Percentiles rank a stretch among this genome's conserved stretches.
Evolutionary conservation across 148 eudicot species (phyloP).

Genomic region (Rhododendron mucronatum): DNA sequence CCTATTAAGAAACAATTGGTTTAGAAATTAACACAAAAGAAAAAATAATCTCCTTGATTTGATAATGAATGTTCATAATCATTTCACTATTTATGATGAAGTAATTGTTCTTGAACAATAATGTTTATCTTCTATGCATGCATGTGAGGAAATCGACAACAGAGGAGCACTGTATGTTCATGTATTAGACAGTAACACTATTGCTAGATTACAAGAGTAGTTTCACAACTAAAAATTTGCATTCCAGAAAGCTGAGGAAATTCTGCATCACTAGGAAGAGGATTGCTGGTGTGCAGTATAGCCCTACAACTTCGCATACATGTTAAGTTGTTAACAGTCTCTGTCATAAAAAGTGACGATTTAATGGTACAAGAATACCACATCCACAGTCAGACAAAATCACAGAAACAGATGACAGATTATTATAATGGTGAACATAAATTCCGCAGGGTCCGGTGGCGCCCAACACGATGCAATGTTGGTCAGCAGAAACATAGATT

Average conservation of each 20-base stretch:
- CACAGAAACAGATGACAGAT: neutral
- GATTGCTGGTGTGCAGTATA: neutral
- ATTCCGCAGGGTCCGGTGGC: neutral
- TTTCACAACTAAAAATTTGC: neutral
- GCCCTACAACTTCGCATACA: neutral
- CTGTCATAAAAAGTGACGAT: neutral
- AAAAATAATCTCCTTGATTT: neutral
- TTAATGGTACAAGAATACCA: neutral
- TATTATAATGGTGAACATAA: neutral
- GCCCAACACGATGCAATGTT: neutral
- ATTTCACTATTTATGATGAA: neutral
- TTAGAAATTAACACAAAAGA: neutral
- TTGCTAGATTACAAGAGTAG: neutral
- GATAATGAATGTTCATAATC: neutral
- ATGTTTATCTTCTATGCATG: neutral
- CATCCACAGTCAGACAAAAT: neutral
- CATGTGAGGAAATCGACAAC: neutral
- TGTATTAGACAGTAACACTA: neutral
- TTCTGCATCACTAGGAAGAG: neutral
- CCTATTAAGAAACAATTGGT: conserved; percentile 35
- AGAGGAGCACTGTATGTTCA: neutral
- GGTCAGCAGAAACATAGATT: neutral
- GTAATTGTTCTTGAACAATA: neutral
- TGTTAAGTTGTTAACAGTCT: neutral
- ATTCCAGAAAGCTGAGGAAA: neutral